These are phyloP conservation scores for Coemansia sp. DNA, from an alignment of 192 early-diverging fungal genomes.

Conservation along the genomic window DNA sequence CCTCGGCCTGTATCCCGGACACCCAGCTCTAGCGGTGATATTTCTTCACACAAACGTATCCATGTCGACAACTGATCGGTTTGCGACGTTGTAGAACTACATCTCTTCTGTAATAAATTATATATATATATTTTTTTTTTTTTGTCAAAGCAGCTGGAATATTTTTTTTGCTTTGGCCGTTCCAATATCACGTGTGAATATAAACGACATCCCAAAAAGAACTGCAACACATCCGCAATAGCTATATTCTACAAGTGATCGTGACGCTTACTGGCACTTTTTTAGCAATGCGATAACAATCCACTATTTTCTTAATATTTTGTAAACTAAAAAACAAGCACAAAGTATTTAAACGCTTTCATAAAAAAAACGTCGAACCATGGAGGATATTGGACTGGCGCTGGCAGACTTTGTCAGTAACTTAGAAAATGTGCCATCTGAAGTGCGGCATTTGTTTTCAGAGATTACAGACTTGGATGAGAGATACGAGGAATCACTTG, in stretches of 20 bases:
- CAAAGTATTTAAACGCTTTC: too few relatives aligned
- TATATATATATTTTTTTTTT: not conserved
- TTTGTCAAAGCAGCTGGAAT: too few relatives aligned
- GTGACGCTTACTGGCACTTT: too few relatives aligned
- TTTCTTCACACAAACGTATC: not conserved
- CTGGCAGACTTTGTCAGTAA: constrained; percentile 55
- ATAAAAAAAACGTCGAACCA: not conserved
- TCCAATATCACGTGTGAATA: too few relatives aligned
- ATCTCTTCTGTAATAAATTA: not conserved
- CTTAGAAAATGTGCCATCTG: constrained; percentile 51
- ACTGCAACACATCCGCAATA: too few relatives aligned
- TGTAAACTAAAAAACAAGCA: too few relatives aligned
- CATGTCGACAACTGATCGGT: not conserved
- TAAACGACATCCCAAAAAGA: too few relatives aligned
- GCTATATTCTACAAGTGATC: too few relatives aligned
- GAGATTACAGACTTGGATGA: constrained; percentile 53
- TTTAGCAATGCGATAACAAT: too few relatives aligned
- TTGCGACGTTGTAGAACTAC: not conserved
- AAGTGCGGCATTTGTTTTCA: constrained; percentile 45
- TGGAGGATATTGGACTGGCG: constrained; percentile 54
- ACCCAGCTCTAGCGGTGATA: not conserved
- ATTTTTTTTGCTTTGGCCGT: too few relatives aligned
- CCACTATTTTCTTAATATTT: not conserved
- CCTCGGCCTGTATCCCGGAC: not conserved
- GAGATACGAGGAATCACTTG: constrained; percentile 39